These are phyloP conservation scores for Wallacemonas rigidus DNA, from an alignment of 208 protist species.

Conservation along the genomic window DNA sequence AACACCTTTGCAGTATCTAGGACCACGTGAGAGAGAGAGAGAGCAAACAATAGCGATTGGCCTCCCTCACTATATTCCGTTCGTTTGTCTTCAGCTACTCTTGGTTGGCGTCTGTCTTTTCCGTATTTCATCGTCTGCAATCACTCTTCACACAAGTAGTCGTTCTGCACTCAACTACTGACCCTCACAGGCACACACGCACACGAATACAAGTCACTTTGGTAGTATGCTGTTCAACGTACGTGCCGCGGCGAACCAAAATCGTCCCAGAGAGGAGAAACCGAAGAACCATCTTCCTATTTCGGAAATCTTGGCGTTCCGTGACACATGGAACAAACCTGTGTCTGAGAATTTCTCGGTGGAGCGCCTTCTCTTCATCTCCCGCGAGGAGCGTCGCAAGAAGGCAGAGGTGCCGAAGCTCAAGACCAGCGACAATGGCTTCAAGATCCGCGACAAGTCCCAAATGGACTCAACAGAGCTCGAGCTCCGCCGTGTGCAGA, in stretches of 20 bases:
- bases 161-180: no score
- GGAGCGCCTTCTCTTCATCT: constrained; percentile 53
- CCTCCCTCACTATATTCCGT: no score
- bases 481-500: constrained; percentile 75
- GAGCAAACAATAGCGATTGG: no score
- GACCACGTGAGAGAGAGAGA: no score
- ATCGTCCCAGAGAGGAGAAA: constrained; percentile 65
- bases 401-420: constrained; percentile 75
- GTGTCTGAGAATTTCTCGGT: constrained; percentile 74
- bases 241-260: constrained; percentile 42
- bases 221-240: constrained; percentile 75
- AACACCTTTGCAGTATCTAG: no score
- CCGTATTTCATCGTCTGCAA: neutral
- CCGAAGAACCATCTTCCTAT: constrained; percentile 79
- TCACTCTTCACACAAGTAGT: no score
- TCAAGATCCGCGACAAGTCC: constrained; percentile 68
- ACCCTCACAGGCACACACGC: constrained; percentile 7
- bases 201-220: neutral
- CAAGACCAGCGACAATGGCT: constrained; percentile 82
- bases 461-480: constrained; percentile 73
- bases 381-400: constrained; percentile 58
- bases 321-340: constrained; percentile 79
- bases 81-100: no score
- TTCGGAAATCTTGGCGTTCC: constrained; percentile 73
- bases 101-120: neutral